Conservation (phyloP, 1,139 yeast species). For the Magnusiomyces fungicola region DNA sequence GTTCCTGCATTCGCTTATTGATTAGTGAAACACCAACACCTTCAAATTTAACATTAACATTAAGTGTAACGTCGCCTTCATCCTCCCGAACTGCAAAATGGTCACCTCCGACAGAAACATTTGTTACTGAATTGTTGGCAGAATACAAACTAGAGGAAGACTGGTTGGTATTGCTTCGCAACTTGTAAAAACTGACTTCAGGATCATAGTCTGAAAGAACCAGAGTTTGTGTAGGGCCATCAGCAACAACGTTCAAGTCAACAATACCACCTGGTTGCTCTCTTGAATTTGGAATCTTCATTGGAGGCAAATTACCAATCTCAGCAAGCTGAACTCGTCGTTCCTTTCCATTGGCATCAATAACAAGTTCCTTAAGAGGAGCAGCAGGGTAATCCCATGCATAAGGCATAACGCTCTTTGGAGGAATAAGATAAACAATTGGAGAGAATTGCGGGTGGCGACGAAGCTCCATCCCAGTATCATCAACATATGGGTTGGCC, state of each 20-base stretch:
- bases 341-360: constrained; percentile 63
- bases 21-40: constrained; percentile 87
- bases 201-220: constrained; percentile 81
- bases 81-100: constrained; percentile 48
- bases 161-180: constrained; percentile 11
- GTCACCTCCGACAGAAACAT: constrained; percentile 2
- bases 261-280: constrained; percentile 44
- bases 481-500: constrained; percentile 71
- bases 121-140: constrained; percentile 2
- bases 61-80: constrained; percentile 49
- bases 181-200: constrained; percentile 62
- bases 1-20: constrained; percentile 62
- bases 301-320: constrained; percentile 84
- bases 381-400: constrained; percentile 98
- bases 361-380: constrained; percentile 65
- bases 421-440: constrained; percentile 71
- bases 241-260: constrained; percentile 89
- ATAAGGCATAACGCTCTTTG: constrained; percentile 94
- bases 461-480: constrained; percentile 49
- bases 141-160: constrained; percentile 13
- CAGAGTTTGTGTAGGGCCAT: constrained; percentile 89
- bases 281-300: constrained; percentile 43
- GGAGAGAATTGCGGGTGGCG: constrained; percentile 32
- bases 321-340: constrained; percentile 82
- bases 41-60: constrained; percentile 56